These are phyloP conservation scores for Pseudevernia furfuracea DNA, from an alignment of 495 filamentous ascomycete genomes.

Conservation along the genomic window DNA sequence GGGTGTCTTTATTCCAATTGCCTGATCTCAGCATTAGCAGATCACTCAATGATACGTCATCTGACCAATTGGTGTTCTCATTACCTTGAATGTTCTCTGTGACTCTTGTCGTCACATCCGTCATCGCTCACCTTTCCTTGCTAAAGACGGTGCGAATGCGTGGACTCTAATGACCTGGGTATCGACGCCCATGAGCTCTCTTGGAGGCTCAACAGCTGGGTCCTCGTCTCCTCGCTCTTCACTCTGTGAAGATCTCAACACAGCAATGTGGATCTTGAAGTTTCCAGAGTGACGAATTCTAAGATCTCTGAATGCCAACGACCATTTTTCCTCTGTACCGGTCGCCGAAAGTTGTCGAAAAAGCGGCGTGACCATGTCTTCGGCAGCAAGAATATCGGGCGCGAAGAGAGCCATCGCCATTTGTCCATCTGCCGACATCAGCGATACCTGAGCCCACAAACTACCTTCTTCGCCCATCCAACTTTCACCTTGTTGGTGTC, in stretches of 20 bases:
- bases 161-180: constrained; percentile 12
- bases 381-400: constrained; percentile 5
- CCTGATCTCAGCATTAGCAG: background rate
- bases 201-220: constrained; percentile 10
- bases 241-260: constrained; percentile 14
- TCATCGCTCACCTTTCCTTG: background rate
- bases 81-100: constrained; percentile 1
- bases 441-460: constrained; percentile 14
- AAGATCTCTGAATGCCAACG: constrained; percentile 5
- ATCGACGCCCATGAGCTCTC: constrained; percentile 10
- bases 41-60: background rate
- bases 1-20: background rate
- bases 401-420: constrained; percentile 14
- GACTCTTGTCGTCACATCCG: background rate
- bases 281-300: constrained; percentile 9
- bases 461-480: constrained; percentile 5
- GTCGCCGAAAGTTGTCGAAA: background rate
- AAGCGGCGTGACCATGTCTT: constrained; percentile 9
- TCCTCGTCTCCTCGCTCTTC: constrained; percentile 8
- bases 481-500: background rate
- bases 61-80: background rate
- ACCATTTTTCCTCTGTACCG: background rate
- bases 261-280: constrained; percentile 15
- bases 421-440: constrained; percentile 13
- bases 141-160: background rate